Percentiles rank a stretch among this genome's conserved stretches.
Conservation (phyloP, 305 asterid species). For the Fraxinus albicans region DNA sequence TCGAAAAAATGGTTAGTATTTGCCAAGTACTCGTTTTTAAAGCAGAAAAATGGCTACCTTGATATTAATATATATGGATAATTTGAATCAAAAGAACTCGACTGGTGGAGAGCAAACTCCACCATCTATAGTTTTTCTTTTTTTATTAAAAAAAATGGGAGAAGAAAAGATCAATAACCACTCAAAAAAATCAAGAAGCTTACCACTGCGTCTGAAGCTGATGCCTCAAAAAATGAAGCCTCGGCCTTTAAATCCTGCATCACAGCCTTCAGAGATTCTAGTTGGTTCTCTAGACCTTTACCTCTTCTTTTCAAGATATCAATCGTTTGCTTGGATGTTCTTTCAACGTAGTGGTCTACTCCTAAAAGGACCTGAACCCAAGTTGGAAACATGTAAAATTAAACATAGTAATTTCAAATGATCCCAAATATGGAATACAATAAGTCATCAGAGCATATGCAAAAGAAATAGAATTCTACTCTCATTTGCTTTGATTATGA, state of each 20-base stretch:
- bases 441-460: neutral
- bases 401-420: neutral
- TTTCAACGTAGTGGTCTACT: conserved; percentile 77
- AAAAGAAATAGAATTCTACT: neutral
- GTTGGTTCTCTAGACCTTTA: conserved; percentile 58
- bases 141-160: neutral
- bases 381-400: conserved; percentile 24
- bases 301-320: conserved; percentile 83
- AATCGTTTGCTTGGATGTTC: conserved; percentile 81
- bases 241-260: conserved; percentile 76
- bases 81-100: neutral
- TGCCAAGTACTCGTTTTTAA: neutral
- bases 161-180: neutral
- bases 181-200: conserved; percentile 27
- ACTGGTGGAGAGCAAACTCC: conserved; percentile 10
- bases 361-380: conserved; percentile 75
- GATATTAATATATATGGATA: neutral
- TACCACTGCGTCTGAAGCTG: conserved; percentile 76
- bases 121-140: neutral
- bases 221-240: conserved; percentile 72
- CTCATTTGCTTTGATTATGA: neutral
- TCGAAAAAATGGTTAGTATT: neutral
- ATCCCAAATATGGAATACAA: neutral
- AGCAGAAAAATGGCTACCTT: neutral
- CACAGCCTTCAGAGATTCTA: conserved; percentile 63